These are phyloP conservation scores for Xylaria sp. DNA, from an alignment of 2,329 filamentous ascomycete species.

Conservation along the genomic window DNA sequence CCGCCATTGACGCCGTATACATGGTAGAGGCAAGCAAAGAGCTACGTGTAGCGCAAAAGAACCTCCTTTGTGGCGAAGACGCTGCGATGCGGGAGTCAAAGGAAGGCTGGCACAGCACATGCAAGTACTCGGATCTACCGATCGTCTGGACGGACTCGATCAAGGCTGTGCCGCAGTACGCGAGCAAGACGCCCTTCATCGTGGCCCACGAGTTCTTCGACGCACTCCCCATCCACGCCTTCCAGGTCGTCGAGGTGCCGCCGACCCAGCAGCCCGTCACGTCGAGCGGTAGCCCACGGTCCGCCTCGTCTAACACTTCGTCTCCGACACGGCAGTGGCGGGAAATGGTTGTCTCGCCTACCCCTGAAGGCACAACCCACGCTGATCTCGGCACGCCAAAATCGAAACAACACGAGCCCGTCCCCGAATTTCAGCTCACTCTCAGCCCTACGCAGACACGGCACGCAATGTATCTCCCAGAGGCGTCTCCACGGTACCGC, in stretches of 20 bases:
- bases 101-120: slow-evolving; percentile 76
- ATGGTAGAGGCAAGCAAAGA: slow-evolving; percentile 92
- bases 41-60: slow-evolving; percentile 80
- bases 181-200: slow-evolving; percentile 85
- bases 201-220: slow-evolving; percentile 99
- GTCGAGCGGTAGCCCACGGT: slow-evolving; percentile 58
- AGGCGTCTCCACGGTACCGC: slow-evolving; percentile 81
- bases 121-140: slow-evolving; percentile 78
- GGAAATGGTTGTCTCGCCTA: slow-evolving; percentile 80
- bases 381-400: slow-evolving; percentile 64
- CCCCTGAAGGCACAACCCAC: slow-evolving; percentile 65
- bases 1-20: slow-evolving; percentile 86
- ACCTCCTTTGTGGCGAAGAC: slow-evolving; percentile 79
- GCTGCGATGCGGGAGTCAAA: slow-evolving; percentile 75
- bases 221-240: slow-evolving; percentile 93
- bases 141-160: slow-evolving; percentile 93
- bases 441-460: slow-evolving; percentile 79
- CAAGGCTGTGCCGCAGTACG: slow-evolving; percentile 77
- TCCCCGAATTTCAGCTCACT: slow-evolving; percentile 88
- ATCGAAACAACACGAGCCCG: slow-evolving; percentile 61
- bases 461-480: slow-evolving; percentile 85
- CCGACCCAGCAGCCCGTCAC: slow-evolving; percentile 54
- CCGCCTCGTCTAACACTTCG: slow-evolving; percentile 55
- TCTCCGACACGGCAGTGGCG: slow-evolving; percentile 72
- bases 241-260: slow-evolving; percentile 74